phyloP scores from a whole-genome alignment of 331 rosid species.

The Stylosanthes scabra region DNA sequence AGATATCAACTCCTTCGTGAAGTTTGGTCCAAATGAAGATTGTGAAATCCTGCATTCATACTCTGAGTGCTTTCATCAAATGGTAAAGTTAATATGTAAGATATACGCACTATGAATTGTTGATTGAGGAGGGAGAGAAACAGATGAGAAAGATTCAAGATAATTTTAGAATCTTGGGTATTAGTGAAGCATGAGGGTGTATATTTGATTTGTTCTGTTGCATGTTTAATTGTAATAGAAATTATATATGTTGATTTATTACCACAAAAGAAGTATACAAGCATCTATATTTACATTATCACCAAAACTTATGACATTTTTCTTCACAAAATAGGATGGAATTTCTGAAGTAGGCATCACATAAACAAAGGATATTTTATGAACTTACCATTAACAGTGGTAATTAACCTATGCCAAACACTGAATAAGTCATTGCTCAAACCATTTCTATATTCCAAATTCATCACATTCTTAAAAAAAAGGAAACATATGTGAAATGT shows the following conservation, averaged over 20 bases:
- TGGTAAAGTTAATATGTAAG: slow-evolving; percentile 5
- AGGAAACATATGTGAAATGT: slow-evolving; percentile 28
- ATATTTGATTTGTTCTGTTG: slow-evolving; percentile 17
- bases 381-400: slow-evolving; percentile 25
- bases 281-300: neutral
- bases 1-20: slow-evolving; percentile 93
- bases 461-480: slow-evolving; percentile 35
- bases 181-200: slow-evolving; percentile 15
- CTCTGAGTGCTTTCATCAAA: slow-evolving; percentile 19
- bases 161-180: slow-evolving; percentile 24
- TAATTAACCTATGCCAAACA: slow-evolving; percentile 39
- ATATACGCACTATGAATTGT: slow-evolving; percentile 21
- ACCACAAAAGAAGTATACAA: slow-evolving; percentile 6
- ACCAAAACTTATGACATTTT: too few relatives aligned
- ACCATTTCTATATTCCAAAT: slow-evolving; percentile 35
- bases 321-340: too few relatives aligned
- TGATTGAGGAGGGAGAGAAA: neutral
- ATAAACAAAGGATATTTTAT: too few relatives aligned
- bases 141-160: slow-evolving; percentile 4
- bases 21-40: slow-evolving; percentile 72
- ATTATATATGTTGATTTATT: slow-evolving; percentile 9
- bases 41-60: slow-evolving; percentile 30
- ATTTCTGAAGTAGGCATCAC: too few relatives aligned
- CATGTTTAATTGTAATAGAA: slow-evolving; percentile 8
- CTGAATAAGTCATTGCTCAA: slow-evolving; percentile 45